Conservation (phyloP, 352 stramenopile genomes). For the Globisporangium iwayamae region DNA sequence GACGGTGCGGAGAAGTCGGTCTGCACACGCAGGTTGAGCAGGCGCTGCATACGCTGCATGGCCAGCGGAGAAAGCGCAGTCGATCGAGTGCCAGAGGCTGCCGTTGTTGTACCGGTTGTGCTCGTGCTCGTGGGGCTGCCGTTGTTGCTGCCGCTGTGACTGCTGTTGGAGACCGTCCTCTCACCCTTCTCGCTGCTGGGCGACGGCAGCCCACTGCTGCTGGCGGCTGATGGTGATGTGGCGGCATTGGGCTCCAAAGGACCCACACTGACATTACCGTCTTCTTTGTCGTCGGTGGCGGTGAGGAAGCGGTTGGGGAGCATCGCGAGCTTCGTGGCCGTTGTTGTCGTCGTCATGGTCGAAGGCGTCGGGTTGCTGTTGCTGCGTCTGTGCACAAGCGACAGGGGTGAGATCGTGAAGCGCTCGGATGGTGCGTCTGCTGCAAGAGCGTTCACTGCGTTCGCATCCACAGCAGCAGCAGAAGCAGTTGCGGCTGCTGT, state of each 20-base stretch:
- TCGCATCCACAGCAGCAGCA: background rate
- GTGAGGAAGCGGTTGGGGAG: constrained; percentile 8
- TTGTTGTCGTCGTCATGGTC: background rate
- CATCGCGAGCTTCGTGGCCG: constrained; percentile 5
- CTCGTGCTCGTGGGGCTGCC: background rate
- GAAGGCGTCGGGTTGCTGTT: constrained; percentile 9
- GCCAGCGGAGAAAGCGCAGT: constrained; percentile 22
- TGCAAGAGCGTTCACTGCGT: background rate
- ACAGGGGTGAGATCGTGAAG: background rate
- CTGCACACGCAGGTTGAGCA: constrained; percentile 32
- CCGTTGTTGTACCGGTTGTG: background rate
- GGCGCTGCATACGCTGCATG: constrained; percentile 33
- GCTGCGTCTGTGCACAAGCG: constrained; percentile 10
- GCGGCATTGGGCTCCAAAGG: background rate
- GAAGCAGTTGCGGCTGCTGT: background rate
- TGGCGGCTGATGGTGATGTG: background rate
- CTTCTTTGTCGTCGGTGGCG: background rate
- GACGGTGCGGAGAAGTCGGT: constrained; percentile 21
- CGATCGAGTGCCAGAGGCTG: background rate
- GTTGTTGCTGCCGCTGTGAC: constrained; percentile 4
- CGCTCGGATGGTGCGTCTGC: background rate
- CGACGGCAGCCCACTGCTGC: background rate
- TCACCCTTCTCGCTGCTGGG: background rate
- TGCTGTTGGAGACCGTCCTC: constrained; percentile 1
- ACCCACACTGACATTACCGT: background rate